These are phyloP conservation scores for Dryas alaskensis DNA, from an alignment of 306 rosid genomes.

Conservation along the genomic window DNA sequence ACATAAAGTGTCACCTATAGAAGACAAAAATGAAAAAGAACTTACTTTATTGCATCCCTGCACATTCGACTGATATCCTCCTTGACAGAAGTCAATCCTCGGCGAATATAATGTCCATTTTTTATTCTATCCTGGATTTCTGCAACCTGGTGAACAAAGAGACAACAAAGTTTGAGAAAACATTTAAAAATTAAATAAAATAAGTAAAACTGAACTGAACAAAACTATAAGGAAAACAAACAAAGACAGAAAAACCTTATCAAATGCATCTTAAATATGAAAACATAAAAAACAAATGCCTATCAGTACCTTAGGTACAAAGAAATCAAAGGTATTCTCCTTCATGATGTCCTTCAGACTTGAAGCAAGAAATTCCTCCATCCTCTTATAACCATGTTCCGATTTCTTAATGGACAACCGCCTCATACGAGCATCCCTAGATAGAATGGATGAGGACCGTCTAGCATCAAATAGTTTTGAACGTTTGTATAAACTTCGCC, in stretches of 20 bases:
- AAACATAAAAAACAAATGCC: slow-evolving; percentile 1
- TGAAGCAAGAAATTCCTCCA: slow-evolving; percentile 88
- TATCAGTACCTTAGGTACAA: slow-evolving; percentile 77
- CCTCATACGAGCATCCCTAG: slow-evolving; percentile 98
- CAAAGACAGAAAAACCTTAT: not conserved
- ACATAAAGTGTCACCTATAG: not conserved
- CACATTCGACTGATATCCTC: slow-evolving; percentile 95
- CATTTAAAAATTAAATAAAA: not conserved
- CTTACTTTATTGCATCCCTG: slow-evolving; percentile 95
- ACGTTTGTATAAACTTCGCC: slow-evolving; percentile 84
- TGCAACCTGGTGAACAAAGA: slow-evolving; percentile 62
- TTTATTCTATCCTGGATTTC: slow-evolving; percentile 88
- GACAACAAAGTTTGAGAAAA: slow-evolving; percentile 12
- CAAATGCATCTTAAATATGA: slow-evolving; percentile 1
- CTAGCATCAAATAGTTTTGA: slow-evolving; percentile 95
- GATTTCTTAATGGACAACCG: slow-evolving; percentile 94
- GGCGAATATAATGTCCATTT: slow-evolving; percentile 80
- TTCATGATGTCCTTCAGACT: slow-evolving; percentile 87
- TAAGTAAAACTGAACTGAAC: not conserved
- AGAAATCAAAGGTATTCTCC: slow-evolving; percentile 73
- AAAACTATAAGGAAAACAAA: not conserved
- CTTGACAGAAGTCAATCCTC: slow-evolving; percentile 82
- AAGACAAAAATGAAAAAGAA: slow-evolving; percentile 6
- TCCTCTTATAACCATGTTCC: slow-evolving; percentile 88
- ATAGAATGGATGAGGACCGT: slow-evolving; percentile 89